Percentiles rank a stretch among this genome's conserved stretches.
phyloP scores from a whole-genome alignment of 768 basidiomycete genomes.

The Pholiota microspora region DNA sequence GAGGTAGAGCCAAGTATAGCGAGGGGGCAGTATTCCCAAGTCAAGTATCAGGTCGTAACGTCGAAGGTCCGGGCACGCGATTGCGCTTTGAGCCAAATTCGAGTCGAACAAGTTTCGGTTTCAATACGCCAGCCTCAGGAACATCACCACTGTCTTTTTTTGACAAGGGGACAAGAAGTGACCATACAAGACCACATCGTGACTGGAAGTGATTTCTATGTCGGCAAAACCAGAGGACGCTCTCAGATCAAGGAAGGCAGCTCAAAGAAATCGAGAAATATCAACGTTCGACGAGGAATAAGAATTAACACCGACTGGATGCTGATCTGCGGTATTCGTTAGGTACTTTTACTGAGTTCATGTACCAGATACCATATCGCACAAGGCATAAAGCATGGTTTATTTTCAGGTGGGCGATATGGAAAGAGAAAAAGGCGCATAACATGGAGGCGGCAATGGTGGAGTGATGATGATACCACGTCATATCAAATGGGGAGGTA shows the following conservation, averaged over 20 bases:
- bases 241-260: too few relatives aligned
- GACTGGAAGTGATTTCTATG: too few relatives aligned
- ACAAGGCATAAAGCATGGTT: constrained; percentile 20
- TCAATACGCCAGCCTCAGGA: too few relatives aligned
- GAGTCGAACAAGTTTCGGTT: too few relatives aligned
- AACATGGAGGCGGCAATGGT: constrained; percentile 13
- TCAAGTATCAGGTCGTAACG: too few relatives aligned
- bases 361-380: neutral
- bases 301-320: neutral
- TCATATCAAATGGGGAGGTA: constrained; percentile 13
- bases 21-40: neutral
- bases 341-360: neutral
- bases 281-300: neutral
- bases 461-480: constrained; percentile 9
- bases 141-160: too few relatives aligned
- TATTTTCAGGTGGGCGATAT: constrained; percentile 18
- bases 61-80: too few relatives aligned
- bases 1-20: neutral
- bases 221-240: too few relatives aligned
- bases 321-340: neutral
- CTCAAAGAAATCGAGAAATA: too few relatives aligned
- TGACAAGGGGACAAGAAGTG: too few relatives aligned
- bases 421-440: constrained; percentile 16
- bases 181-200: too few relatives aligned
- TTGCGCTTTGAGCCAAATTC: too few relatives aligned